Evolutionary conservation across 331 rosid species (phyloP).

Genomic region (Cydonia oblonga): DNA sequence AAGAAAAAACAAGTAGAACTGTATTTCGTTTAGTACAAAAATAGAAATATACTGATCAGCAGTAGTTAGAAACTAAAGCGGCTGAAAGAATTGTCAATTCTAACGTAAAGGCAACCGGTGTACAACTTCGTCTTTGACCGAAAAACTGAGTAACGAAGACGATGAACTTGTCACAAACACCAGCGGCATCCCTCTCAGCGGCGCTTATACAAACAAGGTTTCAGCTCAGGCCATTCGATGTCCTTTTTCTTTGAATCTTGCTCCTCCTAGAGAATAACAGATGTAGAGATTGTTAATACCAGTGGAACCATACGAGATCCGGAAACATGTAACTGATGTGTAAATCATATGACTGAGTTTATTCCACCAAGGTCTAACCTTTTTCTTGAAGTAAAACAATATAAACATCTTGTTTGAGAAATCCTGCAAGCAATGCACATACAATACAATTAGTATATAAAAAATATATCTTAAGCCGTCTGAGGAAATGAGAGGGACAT

Average conservation of each 20-base stretch:
- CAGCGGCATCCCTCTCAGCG: slow-evolving; percentile 27
- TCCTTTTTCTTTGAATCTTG: slow-evolving; percentile 35
- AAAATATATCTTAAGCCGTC: not conserved
- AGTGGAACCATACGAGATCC: not conserved
- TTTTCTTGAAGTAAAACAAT: slow-evolving; percentile 68
- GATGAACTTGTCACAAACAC: not conserved
- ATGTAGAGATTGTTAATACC: not conserved
- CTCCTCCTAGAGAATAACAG: slow-evolving; percentile 38
- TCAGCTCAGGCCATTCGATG: slow-evolving; percentile 74
- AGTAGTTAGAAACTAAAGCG: not conserved
- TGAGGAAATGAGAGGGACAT: slow-evolving; percentile 5
- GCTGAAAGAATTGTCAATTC: not conserved
- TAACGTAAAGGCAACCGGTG: not conserved
- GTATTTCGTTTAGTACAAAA: not conserved
- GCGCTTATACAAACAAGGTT: slow-evolving; percentile 94
- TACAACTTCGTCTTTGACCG: not conserved
- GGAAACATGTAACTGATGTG: not conserved
- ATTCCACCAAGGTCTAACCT: slow-evolving; percentile 28
- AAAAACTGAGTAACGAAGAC: not conserved
- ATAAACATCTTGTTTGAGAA: slow-evolving; percentile 85
- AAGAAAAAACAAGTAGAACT: not conserved
- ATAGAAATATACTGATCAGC: not conserved
- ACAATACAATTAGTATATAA: slow-evolving; percentile 21
- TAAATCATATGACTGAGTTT: not conserved
- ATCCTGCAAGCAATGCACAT: slow-evolving; percentile 59